phyloP scores from a whole-genome alignment of 2,329 filamentous ascomycete genomes.

The Ploettnerulaceae sp. region DNA sequence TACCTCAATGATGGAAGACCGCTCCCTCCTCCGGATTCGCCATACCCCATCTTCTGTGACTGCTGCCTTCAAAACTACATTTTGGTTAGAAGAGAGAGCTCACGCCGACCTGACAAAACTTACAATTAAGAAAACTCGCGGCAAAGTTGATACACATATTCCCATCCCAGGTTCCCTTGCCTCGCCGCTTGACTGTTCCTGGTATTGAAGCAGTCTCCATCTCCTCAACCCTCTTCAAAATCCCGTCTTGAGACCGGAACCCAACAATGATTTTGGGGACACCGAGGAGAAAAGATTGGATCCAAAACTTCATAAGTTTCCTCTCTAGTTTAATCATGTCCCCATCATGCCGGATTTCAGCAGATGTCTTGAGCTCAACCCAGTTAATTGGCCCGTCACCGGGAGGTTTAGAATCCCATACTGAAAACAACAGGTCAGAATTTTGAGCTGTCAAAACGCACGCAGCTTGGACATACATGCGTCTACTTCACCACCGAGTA shows the following conservation, averaged over 20 bases:
- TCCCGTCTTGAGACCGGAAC: conserved; percentile 70
- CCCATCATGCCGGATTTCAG: conserved; percentile 60
- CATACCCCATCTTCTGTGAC: conserved; percentile 68
- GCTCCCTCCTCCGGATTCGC: conserved; percentile 65
- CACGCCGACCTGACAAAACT: conserved; percentile 31
- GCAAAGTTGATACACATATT: conserved; percentile 93
- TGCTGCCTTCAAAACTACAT: conserved; percentile 55
- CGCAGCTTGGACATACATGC: conserved; percentile 52
- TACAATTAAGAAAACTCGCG: conserved; percentile 70
- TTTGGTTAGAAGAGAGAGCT: conserved; percentile 16
- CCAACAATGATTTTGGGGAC: conserved; percentile 90
- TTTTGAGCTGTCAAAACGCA: too few relatives aligned
- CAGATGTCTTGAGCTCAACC: conserved; percentile 93
- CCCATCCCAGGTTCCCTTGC: conserved; percentile 73
- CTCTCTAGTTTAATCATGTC: conserved; percentile 76
- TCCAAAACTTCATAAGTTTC: conserved; percentile 94
- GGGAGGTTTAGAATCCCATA: conserved; percentile 76
- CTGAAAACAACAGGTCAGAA: too few relatives aligned
- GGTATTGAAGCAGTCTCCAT: conserved; percentile 78
- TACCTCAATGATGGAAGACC: conserved; percentile 64
- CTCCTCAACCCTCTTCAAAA: conserved; percentile 68
- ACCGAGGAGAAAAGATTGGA: conserved; percentile 89
- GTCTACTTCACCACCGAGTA: conserved; percentile 92
- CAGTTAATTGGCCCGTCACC: conserved; percentile 70
- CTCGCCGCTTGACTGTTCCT: conserved; percentile 61